Conservation (phyloP, 1,284 basidiomycete genomes). For the Moesziomyces globuligerus region DNA sequence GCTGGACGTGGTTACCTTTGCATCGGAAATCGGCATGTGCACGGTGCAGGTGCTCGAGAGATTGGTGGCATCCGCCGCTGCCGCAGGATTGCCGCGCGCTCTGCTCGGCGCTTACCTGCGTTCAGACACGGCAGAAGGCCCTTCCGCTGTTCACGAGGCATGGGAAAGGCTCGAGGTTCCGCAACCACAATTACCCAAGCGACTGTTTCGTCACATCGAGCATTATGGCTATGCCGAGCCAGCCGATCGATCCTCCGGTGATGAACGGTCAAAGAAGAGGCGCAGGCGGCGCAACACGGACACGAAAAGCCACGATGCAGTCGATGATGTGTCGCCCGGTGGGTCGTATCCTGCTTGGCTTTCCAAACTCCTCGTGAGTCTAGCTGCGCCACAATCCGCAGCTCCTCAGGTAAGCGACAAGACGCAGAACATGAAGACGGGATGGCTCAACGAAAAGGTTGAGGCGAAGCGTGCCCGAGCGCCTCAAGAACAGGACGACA, state of each 20-base stretch:
- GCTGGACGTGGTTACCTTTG: conserved; percentile 22
- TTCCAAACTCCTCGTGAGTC: neutral
- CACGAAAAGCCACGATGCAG: neutral
- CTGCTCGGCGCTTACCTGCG: conserved; percentile 4
- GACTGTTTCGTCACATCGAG: conserved; percentile 34
- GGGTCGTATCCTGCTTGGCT: conserved; percentile 1
- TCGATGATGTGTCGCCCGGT: neutral
- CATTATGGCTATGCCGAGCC: neutral
- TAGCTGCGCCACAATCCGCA: neutral
- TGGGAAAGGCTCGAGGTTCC: neutral
- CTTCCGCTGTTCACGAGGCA: neutral
- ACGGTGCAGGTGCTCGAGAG: conserved; percentile 11
- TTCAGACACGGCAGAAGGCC: neutral
- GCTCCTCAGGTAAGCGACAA: neutral
- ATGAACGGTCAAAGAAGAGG: conserved; percentile 10
- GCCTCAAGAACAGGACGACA: neutral
- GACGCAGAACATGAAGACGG: too few species aligned
- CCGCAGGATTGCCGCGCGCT: conserved; percentile 1
- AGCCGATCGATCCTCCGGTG: neutral
- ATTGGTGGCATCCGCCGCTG: conserved; percentile 1
- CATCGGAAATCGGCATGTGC: conserved; percentile 23
- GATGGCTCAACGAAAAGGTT: too few species aligned
- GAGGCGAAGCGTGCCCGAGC: neutral
- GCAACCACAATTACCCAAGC: conserved; percentile 22
- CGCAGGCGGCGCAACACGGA: conserved; percentile 4